phyloP scores from a whole-genome alignment of 2,329 filamentous ascomycete genomes.

The Plenodomus biglobosus region DNA sequence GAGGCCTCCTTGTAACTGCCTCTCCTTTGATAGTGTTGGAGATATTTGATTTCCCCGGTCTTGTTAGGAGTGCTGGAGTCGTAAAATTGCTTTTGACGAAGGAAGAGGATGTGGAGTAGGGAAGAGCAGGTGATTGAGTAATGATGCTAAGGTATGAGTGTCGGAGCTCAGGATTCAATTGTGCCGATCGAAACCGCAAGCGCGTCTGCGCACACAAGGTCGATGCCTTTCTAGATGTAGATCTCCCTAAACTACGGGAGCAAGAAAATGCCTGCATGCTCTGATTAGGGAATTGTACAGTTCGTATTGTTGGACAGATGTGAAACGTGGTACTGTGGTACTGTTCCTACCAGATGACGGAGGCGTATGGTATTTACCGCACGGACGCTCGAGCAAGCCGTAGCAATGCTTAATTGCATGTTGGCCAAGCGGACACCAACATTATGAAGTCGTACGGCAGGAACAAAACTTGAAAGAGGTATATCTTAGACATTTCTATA shows the following conservation, averaged over 20 bases:
- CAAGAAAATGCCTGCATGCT: background rate
- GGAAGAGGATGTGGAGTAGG: background rate
- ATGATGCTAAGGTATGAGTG: slow-evolving; percentile 4
- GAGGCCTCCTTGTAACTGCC: background rate
- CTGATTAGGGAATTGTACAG: background rate
- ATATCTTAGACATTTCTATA: background rate
- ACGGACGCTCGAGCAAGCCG: background rate
- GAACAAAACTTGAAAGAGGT: background rate
- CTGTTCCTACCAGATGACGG: too few species aligned
- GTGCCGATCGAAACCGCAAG: slow-evolving; percentile 18
- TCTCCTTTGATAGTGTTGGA: too few species aligned
- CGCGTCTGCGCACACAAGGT: too few species aligned
- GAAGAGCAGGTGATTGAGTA: slow-evolving; percentile 5
- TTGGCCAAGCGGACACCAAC: too few species aligned
- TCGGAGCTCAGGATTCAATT: slow-evolving; percentile 12
- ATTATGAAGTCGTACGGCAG: too few species aligned
- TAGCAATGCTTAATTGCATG: background rate
- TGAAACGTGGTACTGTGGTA: too few species aligned
- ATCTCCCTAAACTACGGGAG: background rate
- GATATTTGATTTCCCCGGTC: too few species aligned
- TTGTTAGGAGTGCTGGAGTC: background rate
- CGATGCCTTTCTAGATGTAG: slow-evolving; percentile 14
- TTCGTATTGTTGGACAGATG: too few species aligned
- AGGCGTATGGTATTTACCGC: background rate
- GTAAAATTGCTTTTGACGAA: background rate